These are phyloP conservation scores for Insectozyma bohioensis DNA, from an alignment of 1,139 yeast genomes.

Conservation along the genomic window DNA sequence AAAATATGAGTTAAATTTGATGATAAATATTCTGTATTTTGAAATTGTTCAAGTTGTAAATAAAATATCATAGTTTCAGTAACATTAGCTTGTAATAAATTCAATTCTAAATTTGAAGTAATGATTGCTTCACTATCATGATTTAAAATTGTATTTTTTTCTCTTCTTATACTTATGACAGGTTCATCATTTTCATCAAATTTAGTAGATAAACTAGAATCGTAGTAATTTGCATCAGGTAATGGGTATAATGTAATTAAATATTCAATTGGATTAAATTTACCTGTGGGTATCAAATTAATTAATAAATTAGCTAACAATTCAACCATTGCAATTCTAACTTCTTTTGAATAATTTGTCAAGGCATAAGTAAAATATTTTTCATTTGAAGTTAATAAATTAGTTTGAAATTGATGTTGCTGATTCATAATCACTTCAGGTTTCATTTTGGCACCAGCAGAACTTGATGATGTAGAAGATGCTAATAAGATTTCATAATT, in stretches of 20 bases:
- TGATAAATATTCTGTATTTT: conserved; percentile 38
- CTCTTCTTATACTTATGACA: conserved; percentile 19
- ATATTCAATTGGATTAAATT: conserved; percentile 37
- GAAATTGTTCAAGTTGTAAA: conserved; percentile 45
- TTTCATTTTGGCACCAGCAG: conserved; percentile 42
- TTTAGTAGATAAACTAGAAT: conserved; percentile 13
- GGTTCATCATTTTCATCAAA: conserved; percentile 20
- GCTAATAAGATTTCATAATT: conserved; percentile 41
- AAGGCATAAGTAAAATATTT: conserved; percentile 32
- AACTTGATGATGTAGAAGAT: conserved; percentile 35
- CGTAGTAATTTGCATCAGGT: conserved; percentile 30
- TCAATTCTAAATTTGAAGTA: conserved; percentile 20
- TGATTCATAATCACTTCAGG: conserved; percentile 45
- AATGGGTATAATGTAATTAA: conserved; percentile 30
- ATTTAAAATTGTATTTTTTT: conserved; percentile 20
- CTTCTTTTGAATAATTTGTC: conserved; percentile 32
- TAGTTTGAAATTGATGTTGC: conserved; percentile 39
- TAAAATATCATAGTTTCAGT: conserved; percentile 37
- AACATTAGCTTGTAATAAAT: conserved; percentile 32
- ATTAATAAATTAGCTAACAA: conserved; percentile 34
- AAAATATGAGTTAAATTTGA: conserved; percentile 28
- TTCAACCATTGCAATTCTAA: conserved; percentile 41
- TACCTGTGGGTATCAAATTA: conserved; percentile 42
- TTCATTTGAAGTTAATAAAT: conserved; percentile 31
- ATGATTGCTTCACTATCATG: conserved; percentile 31